Evolutionary conservation across 768 basidiomycete species (phyloP), one percentile per base, ranked within the genome.

Genomic region (Trametes cubensis): DNA sequence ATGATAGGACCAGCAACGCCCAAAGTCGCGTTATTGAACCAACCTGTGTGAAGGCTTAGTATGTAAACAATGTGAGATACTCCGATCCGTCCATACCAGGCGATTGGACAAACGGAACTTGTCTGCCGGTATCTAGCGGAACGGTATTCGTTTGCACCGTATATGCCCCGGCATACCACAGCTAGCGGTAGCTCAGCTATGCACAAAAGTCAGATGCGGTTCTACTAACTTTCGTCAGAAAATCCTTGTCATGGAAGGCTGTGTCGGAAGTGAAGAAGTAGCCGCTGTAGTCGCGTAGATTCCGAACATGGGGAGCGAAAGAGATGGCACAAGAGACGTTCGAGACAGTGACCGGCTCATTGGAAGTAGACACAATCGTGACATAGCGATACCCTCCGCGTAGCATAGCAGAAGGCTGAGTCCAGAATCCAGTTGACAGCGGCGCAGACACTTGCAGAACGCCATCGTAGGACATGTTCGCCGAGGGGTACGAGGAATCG

Each of bases 151-250:
- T 84, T 64, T 85, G 84, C 3, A 85, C 82, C 0, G 85, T 86
- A 66, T 86, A 86, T 3, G 83, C 84, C 5, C 84, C 85, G 0
- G 83, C 78, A 67, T 84, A 85, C 84, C 85, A 85, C 3, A 84
- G 67, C 71, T 75, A 54, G 6, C n/a, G 25, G 2, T 39, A 50
- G 34, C n/a, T 60, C 6, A 49, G 41, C 28, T 54, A 23, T 56
- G 40, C 23, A 46, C 55, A 21, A 18, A 34, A 20, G 55, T 6
- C 3, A 26, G 8, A 45, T 18, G 7, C 6, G 15, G n/a, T 14
- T 25, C 10, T 3, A 47, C n/a, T 23, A 18, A 68, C 71, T 68
- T 84, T 85, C 0, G 81, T 85, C 67, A 85, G 61, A 57, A 85
- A 81, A 62, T 82, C 73, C 11, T 67, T 55, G 66, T 85, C 83